Conservation (phyloP, 2,329 filamentous ascomycete genomes). For the Xylaria arbuscula region DNA sequence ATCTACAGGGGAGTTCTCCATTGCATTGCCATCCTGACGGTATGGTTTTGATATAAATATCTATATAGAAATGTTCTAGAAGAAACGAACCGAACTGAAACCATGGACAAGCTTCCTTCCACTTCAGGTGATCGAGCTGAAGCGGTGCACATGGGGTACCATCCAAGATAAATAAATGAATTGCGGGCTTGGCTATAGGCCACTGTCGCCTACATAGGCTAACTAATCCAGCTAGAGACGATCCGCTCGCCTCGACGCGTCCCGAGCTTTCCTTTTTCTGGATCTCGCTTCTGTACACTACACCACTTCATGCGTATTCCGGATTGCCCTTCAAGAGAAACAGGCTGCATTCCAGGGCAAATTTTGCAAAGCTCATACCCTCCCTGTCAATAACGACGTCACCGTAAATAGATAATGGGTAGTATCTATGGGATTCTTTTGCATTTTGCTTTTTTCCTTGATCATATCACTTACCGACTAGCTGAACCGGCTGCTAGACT, state of each 20-base stretch:
- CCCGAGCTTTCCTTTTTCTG: slow-evolving; percentile 8
- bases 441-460: neutral
- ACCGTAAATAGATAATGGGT: neutral
- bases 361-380: slow-evolving; percentile 12
- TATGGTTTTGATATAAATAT: neutral
- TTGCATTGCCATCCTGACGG: too few relatives aligned
- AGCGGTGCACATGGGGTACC: neutral
- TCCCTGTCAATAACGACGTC: slow-evolving; percentile 25
- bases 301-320: too few relatives aligned
- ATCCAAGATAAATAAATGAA: neutral
- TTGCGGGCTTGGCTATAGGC: slow-evolving; percentile 7
- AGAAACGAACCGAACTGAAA: neutral
- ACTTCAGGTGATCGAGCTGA: neutral
- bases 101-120: neutral
- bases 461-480: neutral
- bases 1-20: neutral
- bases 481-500: neutral
- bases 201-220: neutral
- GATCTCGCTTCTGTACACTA: neutral
- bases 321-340: too few relatives aligned
- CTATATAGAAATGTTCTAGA: neutral
- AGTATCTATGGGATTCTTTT: neutral
- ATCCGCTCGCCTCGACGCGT: slow-evolving; percentile 11
- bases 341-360: neutral
- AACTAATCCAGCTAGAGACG: neutral